These are phyloP conservation scores for Kodamaea laetipori DNA, from an alignment of 805 yeast species.

Conservation along the genomic window DNA sequence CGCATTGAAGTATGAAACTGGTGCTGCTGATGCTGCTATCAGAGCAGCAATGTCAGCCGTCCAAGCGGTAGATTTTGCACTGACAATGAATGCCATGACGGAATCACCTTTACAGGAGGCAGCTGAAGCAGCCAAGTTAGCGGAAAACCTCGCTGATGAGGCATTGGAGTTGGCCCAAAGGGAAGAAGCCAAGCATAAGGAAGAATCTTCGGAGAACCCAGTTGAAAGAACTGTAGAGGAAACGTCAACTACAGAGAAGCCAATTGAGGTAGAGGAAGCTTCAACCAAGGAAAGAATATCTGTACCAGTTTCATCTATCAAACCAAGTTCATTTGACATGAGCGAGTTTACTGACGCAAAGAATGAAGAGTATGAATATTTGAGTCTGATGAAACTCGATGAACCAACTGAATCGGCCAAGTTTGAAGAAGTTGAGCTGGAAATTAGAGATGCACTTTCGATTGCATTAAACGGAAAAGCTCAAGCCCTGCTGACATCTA, in stretches of 20 bases:
- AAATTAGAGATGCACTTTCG: conserved; percentile 26
- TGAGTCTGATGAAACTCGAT: conserved; percentile 8
- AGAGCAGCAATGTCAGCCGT: conserved; percentile 5
- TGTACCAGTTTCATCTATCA: conserved; percentile 9
- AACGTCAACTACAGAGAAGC: too few relatives aligned
- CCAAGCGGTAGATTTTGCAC: conserved; percentile 7
- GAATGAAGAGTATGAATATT: conserved; percentile 9
- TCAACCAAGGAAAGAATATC: conserved; percentile 3
- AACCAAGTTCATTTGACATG: conserved; percentile 9
- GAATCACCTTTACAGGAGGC: neutral
- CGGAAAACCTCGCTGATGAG: conserved; percentile 7
- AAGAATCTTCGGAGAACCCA: too few relatives aligned
- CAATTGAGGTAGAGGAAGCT: too few relatives aligned
- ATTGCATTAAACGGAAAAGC: conserved; percentile 22
- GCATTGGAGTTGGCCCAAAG: conserved; percentile 3
- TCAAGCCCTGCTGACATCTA: neutral
- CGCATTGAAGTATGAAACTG: neutral
- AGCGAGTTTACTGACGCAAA: conserved; percentile 9
- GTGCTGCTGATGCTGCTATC: conserved; percentile 7
- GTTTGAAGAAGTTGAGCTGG: conserved; percentile 15
- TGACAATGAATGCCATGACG: neutral
- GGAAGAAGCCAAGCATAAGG: neutral
- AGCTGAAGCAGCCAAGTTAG: conserved; percentile 3
- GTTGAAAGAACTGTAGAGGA: too few relatives aligned
- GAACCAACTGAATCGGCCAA: conserved; percentile 3